phyloP scores from a whole-genome alignment of 2,329 filamentous ascomycete genomes.

The Claviceps pazoutovae region DNA sequence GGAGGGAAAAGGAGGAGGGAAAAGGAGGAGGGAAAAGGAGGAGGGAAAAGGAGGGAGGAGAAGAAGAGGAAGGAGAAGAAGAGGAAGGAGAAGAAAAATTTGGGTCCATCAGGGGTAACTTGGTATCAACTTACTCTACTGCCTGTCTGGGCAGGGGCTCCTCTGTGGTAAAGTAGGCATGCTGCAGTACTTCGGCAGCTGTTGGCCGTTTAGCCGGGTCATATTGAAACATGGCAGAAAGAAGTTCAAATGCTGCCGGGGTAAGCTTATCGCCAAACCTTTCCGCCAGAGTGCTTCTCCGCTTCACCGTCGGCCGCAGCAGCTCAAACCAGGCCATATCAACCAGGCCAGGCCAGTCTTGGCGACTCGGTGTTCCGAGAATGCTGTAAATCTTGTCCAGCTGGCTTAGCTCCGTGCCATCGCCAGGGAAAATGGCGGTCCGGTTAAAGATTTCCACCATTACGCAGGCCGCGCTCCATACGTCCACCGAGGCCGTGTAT shows the following conservation, averaged over 20 bases:
- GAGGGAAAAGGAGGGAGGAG: background rate
- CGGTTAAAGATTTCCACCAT: slow-evolving; percentile 93
- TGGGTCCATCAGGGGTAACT: background rate
- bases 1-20: background rate
- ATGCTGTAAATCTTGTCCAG: slow-evolving; percentile 93
- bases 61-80: background rate
- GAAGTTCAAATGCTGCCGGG: slow-evolving; percentile 67
- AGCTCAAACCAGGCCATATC: slow-evolving; percentile 97
- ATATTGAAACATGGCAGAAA: slow-evolving; percentile 75
- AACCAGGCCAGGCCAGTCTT: slow-evolving; percentile 78
- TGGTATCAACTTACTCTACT: slow-evolving; percentile 51
- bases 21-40: background rate
- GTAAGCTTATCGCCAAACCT: slow-evolving; percentile 69
- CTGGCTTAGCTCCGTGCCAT: slow-evolving; percentile 90
- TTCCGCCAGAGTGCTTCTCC: slow-evolving; percentile 63
- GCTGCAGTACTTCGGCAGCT: slow-evolving; percentile 69
- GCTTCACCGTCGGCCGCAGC: slow-evolving; percentile 61
- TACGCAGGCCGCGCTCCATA: slow-evolving; percentile 96
- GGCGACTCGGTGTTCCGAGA: slow-evolving; percentile 71
- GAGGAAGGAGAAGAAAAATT: background rate
- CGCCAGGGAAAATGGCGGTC: slow-evolving; percentile 86
- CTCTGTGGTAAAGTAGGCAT: slow-evolving; percentile 79
- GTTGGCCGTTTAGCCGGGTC: slow-evolving; percentile 74
- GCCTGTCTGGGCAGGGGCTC: slow-evolving; percentile 65
- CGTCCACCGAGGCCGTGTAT: slow-evolving; percentile 80